A percentile compares a stretch with the other conserved stretches of the same genome.
These are phyloP conservation scores for Plasmodium malariae DNA, from an alignment of 169 alveolate species.

Conservation along the genomic window DNA sequence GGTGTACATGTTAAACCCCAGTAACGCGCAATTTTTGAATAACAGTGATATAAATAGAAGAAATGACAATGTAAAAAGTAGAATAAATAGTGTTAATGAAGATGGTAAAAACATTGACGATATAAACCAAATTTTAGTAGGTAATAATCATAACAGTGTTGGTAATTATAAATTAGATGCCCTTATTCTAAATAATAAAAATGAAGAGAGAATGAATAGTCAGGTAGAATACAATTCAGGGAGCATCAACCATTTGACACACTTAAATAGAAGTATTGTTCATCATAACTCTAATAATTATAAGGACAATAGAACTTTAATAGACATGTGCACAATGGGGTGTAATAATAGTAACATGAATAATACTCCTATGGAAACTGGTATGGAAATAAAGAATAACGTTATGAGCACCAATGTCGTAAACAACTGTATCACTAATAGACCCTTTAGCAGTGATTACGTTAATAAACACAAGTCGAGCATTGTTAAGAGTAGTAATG, in stretches of 20 bases:
- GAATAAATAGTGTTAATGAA: background rate
- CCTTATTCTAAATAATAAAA: slow-evolving; percentile 20
- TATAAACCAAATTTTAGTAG: slow-evolving; percentile 1
- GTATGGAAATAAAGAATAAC: background rate
- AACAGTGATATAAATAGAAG: background rate
- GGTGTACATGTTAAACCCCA: background rate
- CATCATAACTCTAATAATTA: background rate
- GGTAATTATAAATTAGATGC: background rate
- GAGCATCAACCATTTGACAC: background rate
- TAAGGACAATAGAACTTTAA: slow-evolving; percentile 13
- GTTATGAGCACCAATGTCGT: background rate
- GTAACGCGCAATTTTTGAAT: background rate
- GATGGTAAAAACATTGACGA: background rate
- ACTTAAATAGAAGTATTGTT: slow-evolving; percentile 16
- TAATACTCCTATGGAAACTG: too few relatives aligned
- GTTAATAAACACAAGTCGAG: background rate
- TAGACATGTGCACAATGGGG: background rate
- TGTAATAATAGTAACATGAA: background rate
- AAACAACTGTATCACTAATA: background rate
- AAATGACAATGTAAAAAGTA: background rate
- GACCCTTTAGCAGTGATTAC: background rate
- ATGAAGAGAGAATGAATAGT: background rate
- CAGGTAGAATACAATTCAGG: background rate
- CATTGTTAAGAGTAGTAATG: background rate
- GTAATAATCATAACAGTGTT: background rate